Percentiles rank a stretch among this genome's conserved stretches.
These are phyloP conservation scores for Huntiella abstrusa DNA, from an alignment of 2,329 filamentous ascomycete species.

Conservation along the genomic window DNA sequence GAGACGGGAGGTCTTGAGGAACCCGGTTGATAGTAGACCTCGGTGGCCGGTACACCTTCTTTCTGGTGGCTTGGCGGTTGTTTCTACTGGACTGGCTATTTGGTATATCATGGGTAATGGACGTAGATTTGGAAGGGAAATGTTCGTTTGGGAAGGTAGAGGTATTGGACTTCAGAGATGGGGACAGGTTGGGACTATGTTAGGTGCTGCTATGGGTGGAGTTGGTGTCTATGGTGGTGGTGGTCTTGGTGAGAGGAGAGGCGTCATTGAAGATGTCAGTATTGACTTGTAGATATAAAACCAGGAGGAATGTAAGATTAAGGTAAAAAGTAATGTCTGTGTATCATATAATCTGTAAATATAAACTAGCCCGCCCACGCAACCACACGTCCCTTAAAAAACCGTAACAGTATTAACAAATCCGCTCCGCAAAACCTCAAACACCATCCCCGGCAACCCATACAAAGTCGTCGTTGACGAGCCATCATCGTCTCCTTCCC, in stretches of 20 bases:
- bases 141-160: too few relatives aligned
- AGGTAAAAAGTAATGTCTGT: neutral
- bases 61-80: slow-evolving; percentile 16
- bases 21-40: neutral
- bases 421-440: slow-evolving; percentile 89
- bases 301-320: neutral
- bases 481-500: slow-evolving; percentile 30
- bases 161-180: slow-evolving; percentile 15
- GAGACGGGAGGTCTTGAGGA: slow-evolving; percentile 17
- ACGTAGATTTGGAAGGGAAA: too few relatives aligned
- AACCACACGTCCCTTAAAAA: slow-evolving; percentile 36
- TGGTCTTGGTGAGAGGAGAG: neutral
- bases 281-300: slow-evolving; percentile 9
- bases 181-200: slow-evolving; percentile 28
- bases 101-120: too few relatives aligned
- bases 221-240: slow-evolving; percentile 1
- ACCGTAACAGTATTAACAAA: slow-evolving; percentile 78
- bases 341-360: neutral
- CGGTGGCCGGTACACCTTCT: slow-evolving; percentile 12
- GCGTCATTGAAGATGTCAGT: slow-evolving; percentile 6
- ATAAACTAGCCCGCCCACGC: neutral
- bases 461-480: slow-evolving; percentile 62
- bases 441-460: slow-evolving; percentile 82
- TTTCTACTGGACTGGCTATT: too few relatives aligned
- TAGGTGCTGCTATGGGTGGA: slow-evolving; percentile 16